Base-by-base conservation (phyloP, 768 basidiomycete species). In the Termitomyces sp. region DNA sequence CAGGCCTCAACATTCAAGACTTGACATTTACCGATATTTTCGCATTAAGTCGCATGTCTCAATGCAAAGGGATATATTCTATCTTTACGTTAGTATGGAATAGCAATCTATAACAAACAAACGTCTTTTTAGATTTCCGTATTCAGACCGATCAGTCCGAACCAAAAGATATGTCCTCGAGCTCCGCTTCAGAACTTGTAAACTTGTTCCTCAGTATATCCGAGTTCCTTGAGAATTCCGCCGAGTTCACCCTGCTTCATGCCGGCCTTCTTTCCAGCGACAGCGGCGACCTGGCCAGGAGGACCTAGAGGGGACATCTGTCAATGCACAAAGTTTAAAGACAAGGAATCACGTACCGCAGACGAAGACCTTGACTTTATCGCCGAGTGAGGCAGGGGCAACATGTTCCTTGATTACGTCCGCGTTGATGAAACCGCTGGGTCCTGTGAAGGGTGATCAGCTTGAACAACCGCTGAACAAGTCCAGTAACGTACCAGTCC, bases 261-360 rank as follows among this genome's bases (percentile, higher is more conserved):
- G 16, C 92, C 92, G 4, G 84, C 87, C 76, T 98, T 98, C 70
- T 88, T 84, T 18, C 97, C 97, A 52, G 91, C 85, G 58, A 98
- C 64, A 2, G 92, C 83, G n/a, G 79, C 80, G n/a, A 98, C 89
- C 70, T 97, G 94, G 5, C 81, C 83, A 13, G 94, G 96, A 13
- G 92, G 92, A 7, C 92, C 88, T 86, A 57, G 9, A 41, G 7
- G 15, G 24, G 18, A 60, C 61, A 47, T 29, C 16, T 16, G 20
- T 15, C 24, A 47, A 57, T 62, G 57, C 53, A n/a, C 26, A 47
- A 24, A 44, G 51, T 13, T 36, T 20, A 46, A 56, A 41, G 31
- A 29, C 12, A 2, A 55, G n/a, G 8, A 34, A 18, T 15, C 16
- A 70, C 85, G 63, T 73, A 85, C 93, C 95, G 67, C 95, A 98